Evolutionary conservation across 1,139 yeast species (phyloP), one percentile per base, ranked within the genome.

Genomic region (Zhuliangozyma parablackwelliae): DNA sequence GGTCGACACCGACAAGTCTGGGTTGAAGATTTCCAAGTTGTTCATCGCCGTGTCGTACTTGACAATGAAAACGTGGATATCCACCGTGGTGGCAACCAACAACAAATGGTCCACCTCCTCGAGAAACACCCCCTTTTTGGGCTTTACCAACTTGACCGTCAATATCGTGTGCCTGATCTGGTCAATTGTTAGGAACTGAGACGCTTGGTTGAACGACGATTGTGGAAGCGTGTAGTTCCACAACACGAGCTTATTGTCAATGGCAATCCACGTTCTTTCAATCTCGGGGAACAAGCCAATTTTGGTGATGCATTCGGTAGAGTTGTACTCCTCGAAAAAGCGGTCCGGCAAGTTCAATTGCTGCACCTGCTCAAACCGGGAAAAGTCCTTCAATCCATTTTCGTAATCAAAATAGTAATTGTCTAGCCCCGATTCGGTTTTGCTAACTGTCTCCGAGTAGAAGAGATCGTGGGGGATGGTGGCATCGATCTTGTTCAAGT

Each of bases 251-350:
- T 83, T 80, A 53, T 84, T 84, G 57, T 89, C 97, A 29, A 83
- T 80, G 2, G 87, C 80, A 33, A 90, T 75, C 97, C 97, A 92
- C 7, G 92, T 81, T 43, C 96, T 76, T 44, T 81, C 79, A 30
- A 92, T 75, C 41, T 84, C 90, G 0, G 92, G 78, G 48, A 92
- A 82, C 34, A 90, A 63, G 7, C 98, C 98, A 78, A 87, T 82
- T 44, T 82, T 82, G 26, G 90, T 79, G 33, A 69, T 73, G 40
- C 80, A 74, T 51, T 82, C 82, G 10, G 89, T 76, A 35, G 79
- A 74, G 49, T 78, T 80, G 54, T 83, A 79, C 49, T 86, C 90
- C 44, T 82, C 87, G 48, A 86, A 78, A 46, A 89, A 80, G 44
- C 77, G 80, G 56, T 89, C 96, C 1, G 97, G 97, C 37, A 90